Evolutionary conservation across 306 rosid species (phyloP).

Genomic region (Canavalia ensiformis): DNA sequence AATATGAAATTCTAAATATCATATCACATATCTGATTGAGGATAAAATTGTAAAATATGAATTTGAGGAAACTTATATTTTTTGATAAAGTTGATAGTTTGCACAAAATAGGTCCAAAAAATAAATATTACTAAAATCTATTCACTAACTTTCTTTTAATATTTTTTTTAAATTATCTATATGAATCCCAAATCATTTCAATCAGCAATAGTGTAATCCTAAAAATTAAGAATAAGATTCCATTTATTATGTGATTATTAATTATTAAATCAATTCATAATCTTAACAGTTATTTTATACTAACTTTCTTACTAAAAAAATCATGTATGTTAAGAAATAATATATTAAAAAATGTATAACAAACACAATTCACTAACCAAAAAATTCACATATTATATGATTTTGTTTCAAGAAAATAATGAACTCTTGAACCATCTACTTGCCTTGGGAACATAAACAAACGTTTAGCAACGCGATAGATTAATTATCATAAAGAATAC

Average conservation of each 20-base stretch:
- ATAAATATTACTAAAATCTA: slow-evolving; percentile 27
- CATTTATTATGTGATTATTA: slow-evolving; percentile 15
- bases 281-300: slow-evolving; percentile 13
- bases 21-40: slow-evolving; percentile 81
- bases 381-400: slow-evolving; percentile 97
- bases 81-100: slow-evolving; percentile 76
- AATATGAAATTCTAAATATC: neutral
- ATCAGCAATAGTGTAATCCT: slow-evolving; percentile 21
- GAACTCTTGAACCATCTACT: too few relatives aligned
- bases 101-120: slow-evolving; percentile 67
- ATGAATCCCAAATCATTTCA: slow-evolving; percentile 25
- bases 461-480: too few relatives aligned
- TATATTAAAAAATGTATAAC: slow-evolving; percentile 29
- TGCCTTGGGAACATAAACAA: too few relatives aligned
- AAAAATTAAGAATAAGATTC: slow-evolving; percentile 10
- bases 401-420: too few relatives aligned
- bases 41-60: slow-evolving; percentile 97
- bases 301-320: slow-evolving; percentile 5
- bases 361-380: slow-evolving; percentile 68
- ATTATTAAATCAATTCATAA: slow-evolving; percentile 29
- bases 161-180: slow-evolving; percentile 27
- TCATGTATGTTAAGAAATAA: neutral
- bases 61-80: slow-evolving; percentile 89
- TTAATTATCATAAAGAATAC: too few relatives aligned
- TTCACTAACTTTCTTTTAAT: slow-evolving; percentile 3